Base-by-base conservation (phyloP, 352 stramenopile genomes). In the Phytophthora aleatoria region DNA sequence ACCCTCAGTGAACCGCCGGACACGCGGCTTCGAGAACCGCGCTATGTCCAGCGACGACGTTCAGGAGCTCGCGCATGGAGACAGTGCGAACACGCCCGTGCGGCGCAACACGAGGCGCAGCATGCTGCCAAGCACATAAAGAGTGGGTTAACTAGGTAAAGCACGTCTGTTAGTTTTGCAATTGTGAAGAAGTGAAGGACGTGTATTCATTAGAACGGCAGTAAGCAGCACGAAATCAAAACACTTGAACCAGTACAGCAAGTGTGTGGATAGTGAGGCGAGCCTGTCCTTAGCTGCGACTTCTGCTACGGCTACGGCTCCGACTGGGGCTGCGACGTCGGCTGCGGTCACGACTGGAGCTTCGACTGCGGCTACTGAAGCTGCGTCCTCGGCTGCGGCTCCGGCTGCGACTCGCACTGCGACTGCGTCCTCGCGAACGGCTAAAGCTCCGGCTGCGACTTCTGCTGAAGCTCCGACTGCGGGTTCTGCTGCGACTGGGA, bases 61-160 rank as follows among this genome's bases (percentile, higher is more conserved):
- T 2, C 49, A 50, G 0, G 53, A 57, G 24, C 38, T 73, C 26
- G 53, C 28, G 2, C 67, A 63, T 3, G 59, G 44, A 28, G 57
- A 76, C 30, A 73, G 53, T 41, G 27, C 53, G 10, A 43, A 49
- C 7, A 9, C 31, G 28, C 65, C 59, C 5, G 73, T 85, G 41
- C 75, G 80, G 24, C 73, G 77, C 13, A 83, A 85, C 59, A 76
- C 71, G 47, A 53, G 51, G 26, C 64, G 68, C 24, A 68, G 50
- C 10, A 48, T 63, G 15, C 38, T 65, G 42, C 71, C 65, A 27
- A 72, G 69, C 59, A 62, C 43, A 60, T 83, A 67, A 54, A 35
- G 42, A 58, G 39, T 15, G 3, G 45, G 15, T 41, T 43, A 43
- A 43, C 38, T 57, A 20, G 13, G 5, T 50, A 47, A 41, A n/a